phyloP scores from a whole-genome alignment of 352 stramenopile species.

The Pythium monospermum region DNA sequence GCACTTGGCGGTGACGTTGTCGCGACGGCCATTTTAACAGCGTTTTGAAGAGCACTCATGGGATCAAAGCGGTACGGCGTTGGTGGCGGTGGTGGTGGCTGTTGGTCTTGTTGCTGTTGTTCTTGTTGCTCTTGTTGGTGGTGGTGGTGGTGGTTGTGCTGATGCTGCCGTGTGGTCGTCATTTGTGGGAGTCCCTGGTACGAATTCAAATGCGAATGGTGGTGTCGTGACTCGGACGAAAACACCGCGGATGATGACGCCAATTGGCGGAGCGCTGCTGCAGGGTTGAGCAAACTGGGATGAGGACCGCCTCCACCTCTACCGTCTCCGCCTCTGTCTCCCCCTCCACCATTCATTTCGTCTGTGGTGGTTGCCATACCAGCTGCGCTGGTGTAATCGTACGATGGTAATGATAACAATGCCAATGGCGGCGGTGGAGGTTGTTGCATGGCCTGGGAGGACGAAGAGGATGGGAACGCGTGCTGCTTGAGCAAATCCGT shows the following conservation, averaged over 20 bases:
- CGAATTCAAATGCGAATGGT: conserved; percentile 8
- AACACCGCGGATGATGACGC: conserved; percentile 50
- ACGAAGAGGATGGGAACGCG: conserved; percentile 11
- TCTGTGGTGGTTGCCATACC: too few species aligned
- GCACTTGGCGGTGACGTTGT: conserved; percentile 9
- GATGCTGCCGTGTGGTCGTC: not conserved
- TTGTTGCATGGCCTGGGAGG: conserved; percentile 26
- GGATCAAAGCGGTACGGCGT: conserved; percentile 47
- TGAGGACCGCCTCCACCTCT: not conserved
- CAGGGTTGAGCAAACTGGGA: conserved; percentile 15
- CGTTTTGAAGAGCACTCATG: conserved; percentile 51
- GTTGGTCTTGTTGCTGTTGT: not conserved
- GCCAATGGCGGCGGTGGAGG: too few species aligned
- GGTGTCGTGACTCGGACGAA: conserved; percentile 14
- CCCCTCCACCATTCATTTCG: too few species aligned
- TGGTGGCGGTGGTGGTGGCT: not conserved
- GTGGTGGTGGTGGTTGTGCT: conserved; percentile 9
- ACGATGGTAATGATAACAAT: too few species aligned
- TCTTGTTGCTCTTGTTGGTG: conserved; percentile 2
- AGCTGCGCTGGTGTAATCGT: not conserved
- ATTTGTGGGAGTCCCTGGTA: too few species aligned
- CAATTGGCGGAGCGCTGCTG: conserved; percentile 47
- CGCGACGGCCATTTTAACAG: conserved; percentile 21
- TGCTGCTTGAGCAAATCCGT: conserved; percentile 37
- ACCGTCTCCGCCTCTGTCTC: too few species aligned